Evolutionary conservation across 2,329 filamentous ascomycete genomes (phyloP).

Genomic region (Aspergillus intermedius): DNA sequence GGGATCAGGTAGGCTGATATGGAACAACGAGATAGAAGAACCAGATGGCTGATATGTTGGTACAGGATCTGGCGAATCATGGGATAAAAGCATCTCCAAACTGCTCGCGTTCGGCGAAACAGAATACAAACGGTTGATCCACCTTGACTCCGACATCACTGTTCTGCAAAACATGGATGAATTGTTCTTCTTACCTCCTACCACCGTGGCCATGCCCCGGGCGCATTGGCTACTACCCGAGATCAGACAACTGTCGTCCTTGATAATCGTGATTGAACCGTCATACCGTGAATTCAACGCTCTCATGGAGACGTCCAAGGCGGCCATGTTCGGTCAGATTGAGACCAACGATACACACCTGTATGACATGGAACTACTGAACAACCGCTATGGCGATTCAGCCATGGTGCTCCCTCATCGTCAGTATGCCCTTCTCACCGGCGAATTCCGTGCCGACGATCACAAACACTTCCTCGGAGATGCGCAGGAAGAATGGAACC

Average conservation of each 20-base stretch:
- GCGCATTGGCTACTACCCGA: constrained; percentile 62
- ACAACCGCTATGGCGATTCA: constrained; percentile 53
- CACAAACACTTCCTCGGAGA: constrained; percentile 48
- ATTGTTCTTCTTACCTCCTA: constrained; percentile 59
- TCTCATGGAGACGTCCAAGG: constrained; percentile 21
- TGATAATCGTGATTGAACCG: constrained; percentile 58
- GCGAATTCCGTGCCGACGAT: constrained; percentile 54
- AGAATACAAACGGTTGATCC: constrained; percentile 53
- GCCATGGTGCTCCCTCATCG: constrained; percentile 60
- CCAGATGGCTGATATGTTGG: not conserved
- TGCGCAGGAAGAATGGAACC: constrained; percentile 52
- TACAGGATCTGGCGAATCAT: constrained; percentile 40
- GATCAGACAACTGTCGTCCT: constrained; percentile 51
- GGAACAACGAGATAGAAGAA: not conserved
- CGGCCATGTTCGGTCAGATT: constrained; percentile 23
- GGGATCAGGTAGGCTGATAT: constrained; percentile 17
- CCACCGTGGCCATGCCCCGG: constrained; percentile 60
- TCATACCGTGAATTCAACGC: constrained; percentile 42
- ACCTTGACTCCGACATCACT: constrained; percentile 58
- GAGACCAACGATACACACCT: constrained; percentile 12
- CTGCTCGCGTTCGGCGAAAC: constrained; percentile 63
- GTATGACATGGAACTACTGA: constrained; percentile 64
- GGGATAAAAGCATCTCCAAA: constrained; percentile 62
- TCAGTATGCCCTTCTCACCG: constrained; percentile 54
- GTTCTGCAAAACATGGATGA: constrained; percentile 62